These are phyloP conservation scores for Mucor lusitanicus DNA, from an alignment of 371 early-diverging fungal genomes.

Conservation along the genomic window DNA sequence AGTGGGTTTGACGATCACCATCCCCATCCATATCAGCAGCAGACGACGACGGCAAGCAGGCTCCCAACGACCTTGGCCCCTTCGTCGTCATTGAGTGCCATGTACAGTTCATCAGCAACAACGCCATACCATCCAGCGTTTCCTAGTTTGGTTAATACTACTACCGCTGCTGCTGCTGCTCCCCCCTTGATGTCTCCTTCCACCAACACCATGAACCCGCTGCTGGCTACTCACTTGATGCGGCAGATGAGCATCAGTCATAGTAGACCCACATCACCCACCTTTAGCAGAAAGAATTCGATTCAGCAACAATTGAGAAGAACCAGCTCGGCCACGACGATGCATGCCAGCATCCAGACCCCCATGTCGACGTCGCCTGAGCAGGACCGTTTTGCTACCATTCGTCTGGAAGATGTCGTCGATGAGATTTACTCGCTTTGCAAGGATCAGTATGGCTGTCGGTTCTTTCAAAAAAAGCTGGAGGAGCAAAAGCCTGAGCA, in stretches of 20 bases:
- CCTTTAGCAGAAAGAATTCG: conserved; percentile 16
- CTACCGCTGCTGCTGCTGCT: background rate
- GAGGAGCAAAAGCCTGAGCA: conserved; percentile 74
- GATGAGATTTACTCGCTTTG: conserved; percentile 78
- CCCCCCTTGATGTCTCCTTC: conserved; percentile 5
- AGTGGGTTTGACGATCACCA: conserved; percentile 6
- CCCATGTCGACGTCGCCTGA: conserved; percentile 12
- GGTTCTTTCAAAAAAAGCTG: conserved; percentile 83
- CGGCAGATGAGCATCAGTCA: conserved; percentile 20
- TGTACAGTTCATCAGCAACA: background rate
- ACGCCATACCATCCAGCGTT: background rate
- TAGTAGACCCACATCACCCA: conserved; percentile 24
- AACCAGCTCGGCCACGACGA: conserved; percentile 4
- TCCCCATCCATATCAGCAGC: background rate
- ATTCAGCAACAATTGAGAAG: conserved; percentile 15
- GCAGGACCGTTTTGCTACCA: conserved; percentile 64
- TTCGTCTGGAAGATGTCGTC: conserved; percentile 66
- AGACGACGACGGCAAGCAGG: background rate
- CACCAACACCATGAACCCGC: conserved; percentile 20
- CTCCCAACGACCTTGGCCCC: background rate
- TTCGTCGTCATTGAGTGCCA: background rate
- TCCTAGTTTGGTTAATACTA: background rate
- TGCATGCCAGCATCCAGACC: background rate
- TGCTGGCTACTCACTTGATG: conserved; percentile 30
- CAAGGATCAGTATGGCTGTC: conserved; percentile 91